A percentile compares a stretch with the other conserved stretches of the same genome.
Conservation (phyloP, 768 basidiomycete genomes). For the Stropharia rugosoannulata region DNA sequence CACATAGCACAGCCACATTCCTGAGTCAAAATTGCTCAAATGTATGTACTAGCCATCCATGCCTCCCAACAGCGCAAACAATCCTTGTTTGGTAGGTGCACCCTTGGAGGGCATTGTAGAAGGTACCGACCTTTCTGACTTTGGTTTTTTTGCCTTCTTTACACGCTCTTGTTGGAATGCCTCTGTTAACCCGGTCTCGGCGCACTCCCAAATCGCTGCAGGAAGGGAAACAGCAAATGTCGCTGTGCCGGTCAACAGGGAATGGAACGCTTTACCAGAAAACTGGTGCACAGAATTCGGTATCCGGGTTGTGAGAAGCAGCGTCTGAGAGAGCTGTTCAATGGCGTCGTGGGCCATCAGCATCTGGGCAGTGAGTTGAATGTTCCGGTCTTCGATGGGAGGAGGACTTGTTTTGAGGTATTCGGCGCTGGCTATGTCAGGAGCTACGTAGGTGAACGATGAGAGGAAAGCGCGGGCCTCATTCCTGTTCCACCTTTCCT, state of each 20-base stretch:
- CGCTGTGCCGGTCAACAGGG: constrained; percentile 37
- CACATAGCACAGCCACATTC: not conserved
- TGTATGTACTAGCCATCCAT: constrained; percentile 21
- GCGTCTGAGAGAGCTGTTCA: constrained; percentile 57
- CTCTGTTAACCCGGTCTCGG: constrained; percentile 42
- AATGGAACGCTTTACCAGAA: constrained; percentile 64
- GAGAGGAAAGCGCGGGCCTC: constrained; percentile 64
- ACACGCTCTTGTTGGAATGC: constrained; percentile 46
- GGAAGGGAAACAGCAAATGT: constrained; percentile 23
- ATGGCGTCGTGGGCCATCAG: constrained; percentile 59
- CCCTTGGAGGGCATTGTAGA: not conserved
- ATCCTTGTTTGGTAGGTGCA: constrained; percentile 14
- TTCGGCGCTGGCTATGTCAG: not conserved
- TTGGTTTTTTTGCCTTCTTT: constrained; percentile 41
- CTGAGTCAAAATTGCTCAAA: not conserved
- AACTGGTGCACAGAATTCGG: constrained; percentile 47
- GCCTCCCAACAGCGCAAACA: constrained; percentile 44
- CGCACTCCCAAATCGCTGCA: constrained; percentile 45
- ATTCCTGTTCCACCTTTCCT: constrained; percentile 65
- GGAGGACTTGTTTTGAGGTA: constrained; percentile 23
- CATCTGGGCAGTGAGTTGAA: constrained; percentile 69
- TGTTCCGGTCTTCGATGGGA: constrained; percentile 52
- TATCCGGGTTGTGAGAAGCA: constrained; percentile 52
- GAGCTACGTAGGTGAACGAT: constrained; percentile 36
- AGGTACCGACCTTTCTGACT: constrained; percentile 14